Percentiles rank a stretch among this genome's conserved stretches.
Evolutionary conservation across 1,284 basidiomycete species (phyloP).

Genomic region (Ustilago bromivora): DNA sequence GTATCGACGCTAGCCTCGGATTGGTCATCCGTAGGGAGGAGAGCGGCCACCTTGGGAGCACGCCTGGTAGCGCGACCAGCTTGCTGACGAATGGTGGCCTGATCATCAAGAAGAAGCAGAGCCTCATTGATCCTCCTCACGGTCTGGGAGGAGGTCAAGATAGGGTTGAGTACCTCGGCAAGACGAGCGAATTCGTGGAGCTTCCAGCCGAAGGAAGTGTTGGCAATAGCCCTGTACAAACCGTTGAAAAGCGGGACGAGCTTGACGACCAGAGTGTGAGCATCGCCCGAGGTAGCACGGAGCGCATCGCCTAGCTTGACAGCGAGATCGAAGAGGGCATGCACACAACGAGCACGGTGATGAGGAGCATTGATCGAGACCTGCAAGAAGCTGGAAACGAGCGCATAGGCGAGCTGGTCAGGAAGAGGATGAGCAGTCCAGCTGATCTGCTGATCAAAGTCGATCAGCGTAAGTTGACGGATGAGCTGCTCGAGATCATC

Average conservation of each 20-base stretch:
- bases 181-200: conserved; percentile 77
- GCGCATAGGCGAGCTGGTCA: conserved; percentile 65
- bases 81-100: conserved; percentile 71
- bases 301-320: conserved; percentile 35
- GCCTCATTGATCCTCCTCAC: conserved; percentile 72
- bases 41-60: conserved; percentile 51
- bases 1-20: conserved; percentile 70
- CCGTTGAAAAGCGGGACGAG: conserved; percentile 85
- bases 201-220: conserved; percentile 81
- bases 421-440: conserved; percentile 58
- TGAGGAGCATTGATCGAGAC: conserved; percentile 75
- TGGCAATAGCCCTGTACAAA: conserved; percentile 84
- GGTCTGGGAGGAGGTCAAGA: conserved; percentile 75
- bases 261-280: conserved; percentile 78
- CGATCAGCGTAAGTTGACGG: conserved; percentile 45
- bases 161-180: conserved; percentile 75
- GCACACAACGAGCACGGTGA: conserved; percentile 74
- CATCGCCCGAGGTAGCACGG: conserved; percentile 72
- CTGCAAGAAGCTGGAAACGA: conserved; percentile 73
- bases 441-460: conserved; percentile 58
- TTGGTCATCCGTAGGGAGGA: conserved; percentile 50
- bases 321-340: conserved; percentile 50
- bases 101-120: conserved; percentile 70
- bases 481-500: conserved; percentile 53
- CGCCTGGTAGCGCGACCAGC: conserved; percentile 54